Evolutionary conservation across 768 basidiomycete species (phyloP), one percentile per base, ranked within the genome.

Genomic region (Arthromyces matolae): DNA sequence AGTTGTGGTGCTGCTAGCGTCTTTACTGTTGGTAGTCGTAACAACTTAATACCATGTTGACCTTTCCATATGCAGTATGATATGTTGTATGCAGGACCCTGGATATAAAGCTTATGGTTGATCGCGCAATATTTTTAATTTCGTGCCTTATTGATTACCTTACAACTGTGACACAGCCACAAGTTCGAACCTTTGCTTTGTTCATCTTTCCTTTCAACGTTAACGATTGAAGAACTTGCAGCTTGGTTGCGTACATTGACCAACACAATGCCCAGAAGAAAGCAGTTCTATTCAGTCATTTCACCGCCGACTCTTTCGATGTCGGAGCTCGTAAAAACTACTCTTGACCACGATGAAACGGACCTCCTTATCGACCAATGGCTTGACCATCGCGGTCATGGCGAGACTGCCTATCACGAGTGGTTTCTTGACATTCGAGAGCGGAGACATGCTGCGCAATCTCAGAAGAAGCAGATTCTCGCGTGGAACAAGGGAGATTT

Each of bases 281-380:
- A 70, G 46, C 66, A 68, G 38, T 63, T 70, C 47, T 89, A 88
- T 62, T 86, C 84, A 32, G 76, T 81, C 18, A 76, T 84, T 54
- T 73, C 74, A 0, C 82, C 84, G 18, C 86, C 86, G 5, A 74
- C 71, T 23, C 77, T 89, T 47, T 75, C 78, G 33, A 86, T 86
- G 81, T 83, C 82, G 50, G 86, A 89, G 69, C 84, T 89, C 40
- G 80, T 88, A 45, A 82, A 83, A 67, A 88, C 85, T 33, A 86
- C 84, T 5, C 75, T 89, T 47, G 83, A 85, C 66, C 81, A 86
- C 69, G 82, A 86, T 55, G 76, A 81, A 14, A 86, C 86, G 1
- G 84, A 86, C 69, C 74, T 80, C 69, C 80, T 89, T 56, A 88
- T 89, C 68, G 84, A 89, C 73, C 85, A 83, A 63, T 89, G 86